Conservation (phyloP, 176 grass and related monocot species). For the Aechmea fasciata region DNA sequence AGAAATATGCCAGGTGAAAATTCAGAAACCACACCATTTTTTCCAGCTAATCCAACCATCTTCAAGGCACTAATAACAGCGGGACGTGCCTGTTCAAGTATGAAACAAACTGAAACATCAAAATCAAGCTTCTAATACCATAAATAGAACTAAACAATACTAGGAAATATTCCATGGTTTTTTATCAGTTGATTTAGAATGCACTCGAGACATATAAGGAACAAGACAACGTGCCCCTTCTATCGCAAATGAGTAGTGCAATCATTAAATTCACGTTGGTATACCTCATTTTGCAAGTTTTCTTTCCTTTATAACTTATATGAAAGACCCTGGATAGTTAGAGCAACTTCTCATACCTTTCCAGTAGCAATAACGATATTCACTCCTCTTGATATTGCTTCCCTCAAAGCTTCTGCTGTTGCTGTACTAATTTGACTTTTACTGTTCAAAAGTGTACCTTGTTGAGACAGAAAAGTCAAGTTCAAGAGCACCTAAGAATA, state of each 20-base stretch:
- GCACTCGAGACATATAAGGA: background rate
- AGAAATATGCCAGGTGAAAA: constrained; percentile 81
- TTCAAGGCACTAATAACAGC: constrained; percentile 67
- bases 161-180: background rate
- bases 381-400: constrained; percentile 80
- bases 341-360: constrained; percentile 44
- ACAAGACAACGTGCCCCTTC: background rate
- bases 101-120: constrained; percentile 10
- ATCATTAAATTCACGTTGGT: background rate
- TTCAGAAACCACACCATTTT: constrained; percentile 72
- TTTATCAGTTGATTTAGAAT: background rate
- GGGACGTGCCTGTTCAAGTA: constrained; percentile 44
- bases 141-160: background rate
- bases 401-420: constrained; percentile 81
- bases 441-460: constrained; percentile 95
- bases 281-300: background rate
- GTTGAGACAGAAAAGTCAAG: constrained; percentile 17
- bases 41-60: constrained; percentile 70
- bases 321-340: background rate
- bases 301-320: background rate
- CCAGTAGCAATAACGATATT: constrained; percentile 93
- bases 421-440: constrained; percentile 72
- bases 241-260: background rate
- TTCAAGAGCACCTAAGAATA: constrained; percentile 12
- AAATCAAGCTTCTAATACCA: background rate